phyloP scores from a whole-genome alignment of 495 filamentous ascomycete genomes.

The Lophiotrema nucula region DNA sequence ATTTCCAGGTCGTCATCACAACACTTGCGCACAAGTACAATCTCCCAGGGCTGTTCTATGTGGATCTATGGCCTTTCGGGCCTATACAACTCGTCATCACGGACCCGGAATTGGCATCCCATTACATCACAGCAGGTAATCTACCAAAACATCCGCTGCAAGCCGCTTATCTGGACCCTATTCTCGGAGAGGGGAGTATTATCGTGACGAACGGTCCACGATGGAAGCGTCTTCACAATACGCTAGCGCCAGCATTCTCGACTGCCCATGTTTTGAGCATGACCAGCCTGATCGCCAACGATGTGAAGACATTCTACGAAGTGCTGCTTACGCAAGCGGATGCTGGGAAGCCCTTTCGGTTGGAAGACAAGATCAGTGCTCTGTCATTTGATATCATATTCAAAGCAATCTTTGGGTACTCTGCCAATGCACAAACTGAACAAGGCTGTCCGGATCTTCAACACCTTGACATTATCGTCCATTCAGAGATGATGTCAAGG shows the following conservation, averaged over 20 bases:
- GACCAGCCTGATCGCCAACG: slow-evolving; percentile 13
- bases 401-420: slow-evolving; percentile 5
- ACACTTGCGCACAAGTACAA: slow-evolving; percentile 13
- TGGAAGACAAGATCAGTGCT: slow-evolving; percentile 9
- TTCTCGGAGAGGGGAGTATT: too few species aligned
- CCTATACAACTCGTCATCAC: slow-evolving; percentile 1
- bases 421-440: slow-evolving; percentile 16
- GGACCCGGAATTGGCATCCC: too few species aligned
- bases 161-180: too few species aligned
- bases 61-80: slow-evolving; percentile 13
- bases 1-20: slow-evolving; percentile 4
- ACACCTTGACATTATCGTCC: slow-evolving; percentile 4
- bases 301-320: slow-evolving; percentile 14
- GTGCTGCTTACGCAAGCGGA: slow-evolving; percentile 8
- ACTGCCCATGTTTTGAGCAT: slow-evolving; percentile 2
- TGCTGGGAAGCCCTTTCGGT: slow-evolving; percentile 8
- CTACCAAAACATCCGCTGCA: too few species aligned
- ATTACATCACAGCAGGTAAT: too few species aligned
- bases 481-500: not conserved
- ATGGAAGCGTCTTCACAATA: slow-evolving; percentile 28
- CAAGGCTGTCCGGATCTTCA: not conserved
- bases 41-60: slow-evolving; percentile 10
- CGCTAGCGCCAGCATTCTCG: slow-evolving; percentile 24
- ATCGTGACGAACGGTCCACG: too few species aligned
- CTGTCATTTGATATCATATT: slow-evolving; percentile 17